Percentiles rank a stretch among this genome's conserved stretches.
Conservation (phyloP, 2,329 filamentous ascomycete species). For the Colletotrichum phormii region DNA sequence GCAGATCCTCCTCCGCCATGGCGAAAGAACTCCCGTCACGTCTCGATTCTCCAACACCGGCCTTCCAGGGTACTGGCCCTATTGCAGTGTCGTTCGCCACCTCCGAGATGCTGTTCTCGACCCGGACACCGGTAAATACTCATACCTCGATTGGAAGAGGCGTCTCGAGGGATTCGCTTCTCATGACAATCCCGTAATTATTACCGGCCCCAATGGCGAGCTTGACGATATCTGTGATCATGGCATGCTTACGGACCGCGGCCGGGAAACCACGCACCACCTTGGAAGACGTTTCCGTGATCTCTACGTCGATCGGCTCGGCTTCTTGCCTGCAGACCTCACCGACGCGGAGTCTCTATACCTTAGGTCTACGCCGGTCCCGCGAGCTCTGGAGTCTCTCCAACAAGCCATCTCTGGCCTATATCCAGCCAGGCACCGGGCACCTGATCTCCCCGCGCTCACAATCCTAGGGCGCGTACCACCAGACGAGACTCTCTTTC, state of each 20-base stretch:
- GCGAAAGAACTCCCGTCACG: constrained; percentile 85
- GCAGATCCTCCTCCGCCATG: constrained; percentile 85
- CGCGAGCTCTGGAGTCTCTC: constrained; percentile 80
- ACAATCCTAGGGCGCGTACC: constrained; percentile 72
- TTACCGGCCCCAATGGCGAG: constrained; percentile 74
- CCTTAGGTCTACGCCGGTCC: constrained; percentile 79
- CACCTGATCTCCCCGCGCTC: constrained; percentile 65
- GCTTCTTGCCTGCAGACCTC: constrained; percentile 74
- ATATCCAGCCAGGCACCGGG: constrained; percentile 69
- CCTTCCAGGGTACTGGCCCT: constrained; percentile 83
- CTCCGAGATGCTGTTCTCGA: constrained; percentile 68
- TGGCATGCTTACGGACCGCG: constrained; percentile 81
- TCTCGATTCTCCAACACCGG: constrained; percentile 87
- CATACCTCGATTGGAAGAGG: constrained; percentile 71
- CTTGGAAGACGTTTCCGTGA: constrained; percentile 75
- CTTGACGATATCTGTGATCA: constrained; percentile 85
- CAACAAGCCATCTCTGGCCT: constrained; percentile 81
- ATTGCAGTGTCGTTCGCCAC: constrained; percentile 82
- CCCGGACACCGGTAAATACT: constrained; percentile 52
- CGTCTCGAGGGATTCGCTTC: constrained; percentile 85
- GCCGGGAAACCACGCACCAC: constrained; percentile 76
- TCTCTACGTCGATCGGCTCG: constrained; percentile 80
- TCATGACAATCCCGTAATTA: constrained; percentile 75
- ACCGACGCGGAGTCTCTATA: constrained; percentile 70
- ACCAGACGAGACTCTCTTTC: constrained; percentile 82